Evolutionary conservation across 306 rosid genomes (phyloP), one percentile per base, ranked within the genome.

Genomic region (Sindora glabra): DNA sequence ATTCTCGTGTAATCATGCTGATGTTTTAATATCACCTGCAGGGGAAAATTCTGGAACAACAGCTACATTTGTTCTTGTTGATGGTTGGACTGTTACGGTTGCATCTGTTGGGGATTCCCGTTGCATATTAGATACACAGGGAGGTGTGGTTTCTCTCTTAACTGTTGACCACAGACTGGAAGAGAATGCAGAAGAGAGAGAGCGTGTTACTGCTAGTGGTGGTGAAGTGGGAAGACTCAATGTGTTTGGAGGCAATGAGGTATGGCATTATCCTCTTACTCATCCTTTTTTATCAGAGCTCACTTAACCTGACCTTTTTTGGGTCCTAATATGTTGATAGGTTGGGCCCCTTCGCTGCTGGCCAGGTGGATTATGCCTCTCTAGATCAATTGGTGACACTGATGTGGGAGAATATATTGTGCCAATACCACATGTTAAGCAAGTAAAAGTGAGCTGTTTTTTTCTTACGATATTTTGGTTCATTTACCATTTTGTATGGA

Each of bases 11-110:
- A n/a, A n/a, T n/a, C n/a, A 36, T 33, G 34, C 51, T 67, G 45
- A 58, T 56, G 23, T 33, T 52, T 27, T 54, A 38, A 52, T 60
- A 23, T 73, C 40, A 29, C 63, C 25, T 49, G 64, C 85, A 92
- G 99, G 99, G 29, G 99, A 92, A 77, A 92, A 96, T 60, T 92
- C 99, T 46, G 99, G 99, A 63, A 92, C 99, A n/a, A 92, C 99
- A 16, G 99, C 84, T 54, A 92, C 99, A 30, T 82, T 92, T 72
- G 97, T 92, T 68, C 62, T 92, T 64, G 68, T 92, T 55, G 99
- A 92, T 63, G 94, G 74, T 34, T 92, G 98, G 98, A 92, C 98
- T 72, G 84, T 92, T 55, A 92, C 98, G 27, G 98, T 86, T 56
- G 98, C 98, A 44, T 92, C 95, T 53, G 98, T 92, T 50, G 98